phyloP scores from a whole-genome alignment of 2,329 filamentous ascomycete genomes.

The Ascochyta rabiei region DNA sequence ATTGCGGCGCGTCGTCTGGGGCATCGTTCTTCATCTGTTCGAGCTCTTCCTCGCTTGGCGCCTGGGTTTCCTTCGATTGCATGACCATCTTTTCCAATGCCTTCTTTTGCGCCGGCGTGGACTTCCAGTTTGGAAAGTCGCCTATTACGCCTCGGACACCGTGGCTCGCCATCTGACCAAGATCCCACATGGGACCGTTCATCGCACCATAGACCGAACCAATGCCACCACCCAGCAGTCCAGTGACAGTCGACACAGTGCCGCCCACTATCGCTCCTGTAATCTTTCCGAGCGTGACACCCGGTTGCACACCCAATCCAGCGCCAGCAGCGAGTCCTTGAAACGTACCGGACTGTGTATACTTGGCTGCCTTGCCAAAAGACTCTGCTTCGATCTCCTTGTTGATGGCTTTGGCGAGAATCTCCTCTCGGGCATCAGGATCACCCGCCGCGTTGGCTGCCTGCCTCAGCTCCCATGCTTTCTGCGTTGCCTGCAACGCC shows the following conservation, averaged over 20 bases:
- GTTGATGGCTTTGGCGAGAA: conserved; percentile 49
- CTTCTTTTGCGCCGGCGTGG: conserved; percentile 42
- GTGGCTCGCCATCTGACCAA: conserved; percentile 45
- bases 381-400: conserved; percentile 51
- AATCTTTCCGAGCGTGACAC: conserved; percentile 43
- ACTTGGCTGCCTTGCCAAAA: conserved; percentile 51
- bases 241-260: conserved; percentile 40
- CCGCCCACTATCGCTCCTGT: conserved; percentile 47
- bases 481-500: conserved; percentile 46
- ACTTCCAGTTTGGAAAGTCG: conserved; percentile 46
- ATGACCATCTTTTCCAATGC: conserved; percentile 48
- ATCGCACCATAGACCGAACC: conserved; percentile 47
- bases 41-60: conserved; percentile 40
- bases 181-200: conserved; percentile 44
- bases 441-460: conserved; percentile 49
- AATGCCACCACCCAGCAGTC: conserved; percentile 43
- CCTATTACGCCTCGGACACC: conserved; percentile 43
- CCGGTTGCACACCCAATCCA: conserved; percentile 46
- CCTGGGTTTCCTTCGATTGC: conserved; percentile 43
- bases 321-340: conserved; percentile 49
- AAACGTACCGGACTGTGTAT: conserved; percentile 48
- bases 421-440: conserved; percentile 47
- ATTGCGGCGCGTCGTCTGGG: conserved; percentile 40
- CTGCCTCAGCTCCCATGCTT: conserved; percentile 49
- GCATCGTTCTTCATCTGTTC: conserved; percentile 44